A percentile compares a stretch with the other conserved stretches of the same genome.
These are phyloP conservation scores for Isabelozyma heimii DNA, from an alignment of 805 yeast species.

Conservation along the genomic window DNA sequence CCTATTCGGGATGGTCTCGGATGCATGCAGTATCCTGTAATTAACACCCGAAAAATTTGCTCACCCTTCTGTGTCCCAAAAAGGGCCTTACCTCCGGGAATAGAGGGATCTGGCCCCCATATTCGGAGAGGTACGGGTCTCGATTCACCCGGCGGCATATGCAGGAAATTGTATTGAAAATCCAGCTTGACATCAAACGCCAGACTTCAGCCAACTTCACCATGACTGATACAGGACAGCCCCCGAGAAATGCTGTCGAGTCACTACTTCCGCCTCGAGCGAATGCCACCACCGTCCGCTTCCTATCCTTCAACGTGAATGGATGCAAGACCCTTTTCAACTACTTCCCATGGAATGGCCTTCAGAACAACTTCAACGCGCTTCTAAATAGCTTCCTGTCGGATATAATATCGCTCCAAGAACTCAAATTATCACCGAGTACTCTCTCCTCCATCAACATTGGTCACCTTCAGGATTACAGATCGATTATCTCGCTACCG, in stretches of 20 bases:
- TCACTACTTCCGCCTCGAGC: not conserved
- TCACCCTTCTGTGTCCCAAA: too few species aligned
- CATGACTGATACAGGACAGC: not conserved
- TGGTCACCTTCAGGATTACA: slow-evolving; percentile 54
- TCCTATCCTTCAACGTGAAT: slow-evolving; percentile 77
- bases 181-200: too few species aligned
- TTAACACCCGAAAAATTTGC: too few species aligned
- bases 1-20: not conserved
- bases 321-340: slow-evolving; percentile 78
- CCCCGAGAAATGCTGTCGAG: not conserved
- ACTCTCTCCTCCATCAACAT: slow-evolving; percentile 36
- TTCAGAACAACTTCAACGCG: slow-evolving; percentile 33
- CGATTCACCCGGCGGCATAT: too few species aligned
- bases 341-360: slow-evolving; percentile 77
- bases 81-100: too few species aligned
- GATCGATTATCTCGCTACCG: slow-evolving; percentile 70
- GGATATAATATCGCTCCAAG: slow-evolving; percentile 86
- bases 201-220: too few species aligned
- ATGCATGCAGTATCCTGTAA: too few species aligned
- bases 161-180: too few species aligned
- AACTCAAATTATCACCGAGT: slow-evolving; percentile 55
- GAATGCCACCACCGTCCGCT: slow-evolving; percentile 32
- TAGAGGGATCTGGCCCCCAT: too few species aligned
- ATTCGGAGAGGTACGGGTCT: too few species aligned
- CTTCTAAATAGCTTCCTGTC: slow-evolving; percentile 57